These are phyloP conservation scores for Cyamopsis tetragonoloba DNA, from an alignment of 306 rosid genomes.

Conservation along the genomic window DNA sequence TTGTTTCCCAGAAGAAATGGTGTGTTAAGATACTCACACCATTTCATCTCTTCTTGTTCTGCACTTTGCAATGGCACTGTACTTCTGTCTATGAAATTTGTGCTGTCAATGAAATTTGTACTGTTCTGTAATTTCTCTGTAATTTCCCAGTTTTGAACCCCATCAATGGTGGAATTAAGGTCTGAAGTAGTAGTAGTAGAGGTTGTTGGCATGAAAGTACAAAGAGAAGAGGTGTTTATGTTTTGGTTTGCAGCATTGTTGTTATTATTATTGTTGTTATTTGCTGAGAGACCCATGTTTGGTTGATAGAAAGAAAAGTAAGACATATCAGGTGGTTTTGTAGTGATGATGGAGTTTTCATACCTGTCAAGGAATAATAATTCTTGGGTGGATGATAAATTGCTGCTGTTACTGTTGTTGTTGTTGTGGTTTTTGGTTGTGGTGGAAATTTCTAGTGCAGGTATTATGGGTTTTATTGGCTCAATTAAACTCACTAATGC, in stretches of 20 bases:
- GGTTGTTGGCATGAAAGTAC: too few relatives aligned
- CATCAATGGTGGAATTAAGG: too few relatives aligned
- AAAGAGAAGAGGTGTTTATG: too few relatives aligned
- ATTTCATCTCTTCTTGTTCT: conserved; percentile 64
- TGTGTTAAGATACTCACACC: conserved; percentile 70
- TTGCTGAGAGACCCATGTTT: conserved; percentile 37
- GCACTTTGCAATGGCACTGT: conserved; percentile 29
- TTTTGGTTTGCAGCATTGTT: too few relatives aligned
- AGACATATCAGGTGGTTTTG: conserved; percentile 52
- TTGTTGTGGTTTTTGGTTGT: conserved; percentile 29
- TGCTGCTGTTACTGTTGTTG: conserved; percentile 30
- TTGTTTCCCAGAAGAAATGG: conserved; percentile 46
- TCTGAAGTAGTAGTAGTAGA: too few relatives aligned
- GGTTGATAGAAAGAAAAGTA: conserved; percentile 58
- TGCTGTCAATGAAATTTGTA: conserved; percentile 33
- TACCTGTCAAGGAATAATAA: conserved; percentile 59
- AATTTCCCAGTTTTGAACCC: conserved; percentile 65
- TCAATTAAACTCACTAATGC: conserved; percentile 34
- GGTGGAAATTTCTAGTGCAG: conserved; percentile 41
- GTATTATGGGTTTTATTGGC: conserved; percentile 26
- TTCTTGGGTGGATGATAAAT: conserved; percentile 47
- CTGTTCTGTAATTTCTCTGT: conserved; percentile 35
- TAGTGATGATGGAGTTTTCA: conserved; percentile 31
- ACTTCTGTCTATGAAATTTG: conserved; percentile 33
- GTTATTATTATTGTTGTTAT: too few relatives aligned